phyloP scores from a whole-genome alignment of 2,329 filamentous ascomycete species.

The Teratosphaeria epicoccoides region DNA sequence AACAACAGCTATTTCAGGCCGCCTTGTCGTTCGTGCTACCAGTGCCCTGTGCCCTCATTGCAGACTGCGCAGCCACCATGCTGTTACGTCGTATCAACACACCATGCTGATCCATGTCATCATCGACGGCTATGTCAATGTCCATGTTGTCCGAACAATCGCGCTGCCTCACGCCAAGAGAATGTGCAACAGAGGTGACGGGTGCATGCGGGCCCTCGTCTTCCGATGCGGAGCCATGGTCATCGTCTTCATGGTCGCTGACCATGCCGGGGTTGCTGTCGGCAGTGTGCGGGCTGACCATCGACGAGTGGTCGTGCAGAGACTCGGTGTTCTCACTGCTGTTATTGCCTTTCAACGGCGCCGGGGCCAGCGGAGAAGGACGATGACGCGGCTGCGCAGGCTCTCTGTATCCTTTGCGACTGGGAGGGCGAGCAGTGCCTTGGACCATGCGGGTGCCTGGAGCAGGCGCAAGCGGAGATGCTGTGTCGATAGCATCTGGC shows the following conservation, averaged over 20 bases:
- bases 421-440: constrained; percentile 7
- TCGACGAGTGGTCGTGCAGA: constrained; percentile 18
- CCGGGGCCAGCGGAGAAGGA: constrained; percentile 22
- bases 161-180: constrained; percentile 13
- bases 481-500: constrained; percentile 8
- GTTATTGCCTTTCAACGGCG: constrained; percentile 1
- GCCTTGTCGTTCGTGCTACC: constrained; percentile 11
- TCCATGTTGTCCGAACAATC: constrained; percentile 23
- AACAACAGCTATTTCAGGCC: constrained; percentile 1
- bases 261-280: constrained; percentile 41
- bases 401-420: constrained; percentile 10
- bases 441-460: constrained; percentile 9
- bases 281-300: constrained; percentile 37
- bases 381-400: constrained; percentile 18
- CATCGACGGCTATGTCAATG: constrained; percentile 26
- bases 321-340: constrained; percentile 20
- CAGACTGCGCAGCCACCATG: constrained; percentile 18
- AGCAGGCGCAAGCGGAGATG: constrained; percentile 13
- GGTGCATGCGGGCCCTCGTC: constrained; percentile 19
- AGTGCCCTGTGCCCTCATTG: constrained; percentile 11
- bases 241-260: constrained; percentile 39
- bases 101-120: constrained; percentile 26
- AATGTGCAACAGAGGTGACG: constrained; percentile 13
- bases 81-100: constrained; percentile 26
- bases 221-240: constrained; percentile 18